phyloP scores from a whole-genome alignment of 768 basidiomycete species.

The Rubroboletus satanas region DNA sequence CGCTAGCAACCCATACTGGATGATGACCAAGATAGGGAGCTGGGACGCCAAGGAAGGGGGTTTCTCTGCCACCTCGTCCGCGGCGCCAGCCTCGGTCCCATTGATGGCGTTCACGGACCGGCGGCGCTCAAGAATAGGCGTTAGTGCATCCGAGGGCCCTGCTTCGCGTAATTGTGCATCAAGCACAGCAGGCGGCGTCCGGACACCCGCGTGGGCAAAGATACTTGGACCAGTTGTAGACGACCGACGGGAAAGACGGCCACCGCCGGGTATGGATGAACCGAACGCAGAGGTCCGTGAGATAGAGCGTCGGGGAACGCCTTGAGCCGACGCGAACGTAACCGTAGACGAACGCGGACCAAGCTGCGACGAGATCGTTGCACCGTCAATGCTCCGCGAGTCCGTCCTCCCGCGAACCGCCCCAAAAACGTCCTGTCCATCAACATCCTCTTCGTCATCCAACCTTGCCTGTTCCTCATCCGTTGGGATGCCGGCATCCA shows the following conservation, averaged over 20 bases:
- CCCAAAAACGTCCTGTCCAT: constrained; percentile 30
- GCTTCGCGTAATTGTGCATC: constrained; percentile 63
- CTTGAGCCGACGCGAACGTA: constrained; percentile 24
- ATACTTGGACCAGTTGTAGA: constrained; percentile 67
- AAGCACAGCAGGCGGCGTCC: constrained; percentile 68
- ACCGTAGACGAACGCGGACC: constrained; percentile 24
- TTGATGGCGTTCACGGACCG: constrained; percentile 25
- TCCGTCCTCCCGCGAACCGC: constrained; percentile 17
- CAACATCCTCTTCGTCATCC: constrained; percentile 47
- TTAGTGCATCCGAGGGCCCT: constrained; percentile 37
- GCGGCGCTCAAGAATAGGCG: constrained; percentile 50
- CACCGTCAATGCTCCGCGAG: constrained; percentile 13
- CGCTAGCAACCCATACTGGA: constrained; percentile 88
- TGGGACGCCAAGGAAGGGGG: constrained; percentile 65
- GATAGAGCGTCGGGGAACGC: constrained; percentile 33
- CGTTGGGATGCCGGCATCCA: constrained; percentile 28
- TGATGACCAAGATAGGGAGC: constrained; percentile 78
- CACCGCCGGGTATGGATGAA: constrained; percentile 32
- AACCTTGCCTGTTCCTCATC: constrained; percentile 25
- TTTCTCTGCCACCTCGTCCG: constrained; percentile 46
- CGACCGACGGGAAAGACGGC: constrained; percentile 42
- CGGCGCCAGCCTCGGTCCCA: constrained; percentile 27
- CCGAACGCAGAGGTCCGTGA: constrained; percentile 29
- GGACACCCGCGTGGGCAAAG: constrained; percentile 80
- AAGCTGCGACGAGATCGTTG: constrained; percentile 21